phyloP scores from a whole-genome alignment of 805 yeast genomes.

The Suhomyces sp. region DNA sequence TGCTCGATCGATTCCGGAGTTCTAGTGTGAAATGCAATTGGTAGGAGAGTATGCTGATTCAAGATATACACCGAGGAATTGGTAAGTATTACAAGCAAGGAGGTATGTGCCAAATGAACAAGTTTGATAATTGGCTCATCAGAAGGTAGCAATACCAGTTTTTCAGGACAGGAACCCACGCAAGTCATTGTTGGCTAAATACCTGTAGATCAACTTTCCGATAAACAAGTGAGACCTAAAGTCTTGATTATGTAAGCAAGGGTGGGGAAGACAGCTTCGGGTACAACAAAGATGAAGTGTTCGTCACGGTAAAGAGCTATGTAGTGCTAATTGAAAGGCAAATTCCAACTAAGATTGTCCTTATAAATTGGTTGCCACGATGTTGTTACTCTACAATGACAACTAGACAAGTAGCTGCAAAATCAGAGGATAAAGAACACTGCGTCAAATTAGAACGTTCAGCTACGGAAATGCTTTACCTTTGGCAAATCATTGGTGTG shows the following conservation, averaged over 20 bases:
- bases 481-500: no score
- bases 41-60: slow-evolving; percentile 33
- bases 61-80: slow-evolving; percentile 23
- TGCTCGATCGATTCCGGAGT: slow-evolving; percentile 39
- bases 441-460: background rate
- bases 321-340: background rate
- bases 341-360: background rate
- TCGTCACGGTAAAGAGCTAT: background rate
- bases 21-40: slow-evolving; percentile 48
- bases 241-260: background rate
- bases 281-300: background rate
- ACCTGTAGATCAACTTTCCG: background rate
- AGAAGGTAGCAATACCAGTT: slow-evolving; percentile 25
- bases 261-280: background rate
- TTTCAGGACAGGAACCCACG: slow-evolving; percentile 30
- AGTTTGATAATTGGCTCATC: slow-evolving; percentile 13
- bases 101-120: slow-evolving; percentile 25
- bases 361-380: background rate
- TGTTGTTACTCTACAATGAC: background rate
- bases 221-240: background rate
- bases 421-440: background rate
- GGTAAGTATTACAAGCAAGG: slow-evolving; percentile 28
- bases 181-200: slow-evolving; percentile 28
- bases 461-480: no score
- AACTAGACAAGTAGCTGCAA: background rate